Percentiles rank a stretch among this genome's conserved stretches.
Conservation (phyloP, 2,329 filamentous ascomycete genomes). For the Apiospora arundinis region DNA sequence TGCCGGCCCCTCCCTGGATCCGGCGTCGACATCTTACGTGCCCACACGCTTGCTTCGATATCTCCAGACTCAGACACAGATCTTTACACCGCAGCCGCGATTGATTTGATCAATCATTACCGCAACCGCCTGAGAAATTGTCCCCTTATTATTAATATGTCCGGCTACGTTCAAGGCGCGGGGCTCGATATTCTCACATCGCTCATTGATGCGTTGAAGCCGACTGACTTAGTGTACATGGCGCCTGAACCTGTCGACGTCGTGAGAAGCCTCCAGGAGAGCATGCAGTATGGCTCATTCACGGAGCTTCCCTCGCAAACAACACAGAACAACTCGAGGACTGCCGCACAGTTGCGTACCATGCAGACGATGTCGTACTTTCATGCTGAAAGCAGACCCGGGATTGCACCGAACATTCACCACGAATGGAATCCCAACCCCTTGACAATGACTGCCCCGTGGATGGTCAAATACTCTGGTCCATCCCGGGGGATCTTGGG, state of each 20-base stretch:
- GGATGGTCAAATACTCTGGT: conserved; percentile 66
- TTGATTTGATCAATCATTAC: conserved; percentile 68
- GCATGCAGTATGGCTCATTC: conserved; percentile 46
- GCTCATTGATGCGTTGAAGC: conserved; percentile 59
- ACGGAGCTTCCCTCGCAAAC: conserved; percentile 63
- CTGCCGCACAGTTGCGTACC: conserved; percentile 68
- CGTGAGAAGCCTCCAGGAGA: conserved; percentile 53
- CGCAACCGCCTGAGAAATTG: conserved; percentile 49
- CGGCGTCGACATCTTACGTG: conserved; percentile 54
- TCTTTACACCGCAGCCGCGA: conserved; percentile 69
- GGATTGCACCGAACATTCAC: conserved; percentile 26
- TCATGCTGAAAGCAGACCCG: conserved; percentile 49
- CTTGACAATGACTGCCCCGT: conserved; percentile 63
- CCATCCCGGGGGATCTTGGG: conserved; percentile 62
- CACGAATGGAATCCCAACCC: conserved; percentile 59
- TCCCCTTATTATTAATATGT: conserved; percentile 75
- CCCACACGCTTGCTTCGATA: conserved; percentile 70
- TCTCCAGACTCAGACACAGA: conserved; percentile 70
- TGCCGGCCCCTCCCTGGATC: conserved; percentile 57
- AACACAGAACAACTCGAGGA: conserved; percentile 61
- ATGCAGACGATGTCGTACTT: conserved; percentile 88
- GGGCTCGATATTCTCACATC: conserved; percentile 69
- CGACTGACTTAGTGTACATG: conserved; percentile 72
- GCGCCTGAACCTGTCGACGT: conserved; percentile 66
- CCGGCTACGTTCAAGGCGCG: conserved; percentile 75